Evolutionary conservation across 2,329 filamentous ascomycete species (phyloP).

Genomic region (Amauroascus niger): DNA sequence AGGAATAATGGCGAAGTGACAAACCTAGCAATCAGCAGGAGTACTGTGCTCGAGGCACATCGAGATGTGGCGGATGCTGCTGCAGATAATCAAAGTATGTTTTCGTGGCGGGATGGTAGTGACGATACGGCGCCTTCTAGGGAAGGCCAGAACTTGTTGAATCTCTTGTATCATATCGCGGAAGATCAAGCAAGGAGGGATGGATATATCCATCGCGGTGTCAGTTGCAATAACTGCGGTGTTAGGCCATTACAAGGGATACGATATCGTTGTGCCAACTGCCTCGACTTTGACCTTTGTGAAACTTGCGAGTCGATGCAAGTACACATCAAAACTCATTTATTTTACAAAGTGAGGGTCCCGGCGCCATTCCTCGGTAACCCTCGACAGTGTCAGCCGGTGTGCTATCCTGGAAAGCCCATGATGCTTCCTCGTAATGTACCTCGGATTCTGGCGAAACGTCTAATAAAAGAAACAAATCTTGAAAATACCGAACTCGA

Average conservation of each 20-base stretch:
- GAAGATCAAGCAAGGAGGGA: slow-evolving; percentile 84
- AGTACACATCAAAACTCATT: slow-evolving; percentile 78
- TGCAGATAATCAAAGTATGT: slow-evolving; percentile 37
- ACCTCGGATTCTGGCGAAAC: slow-evolving; percentile 56
- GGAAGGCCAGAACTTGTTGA: slow-evolving; percentile 69
- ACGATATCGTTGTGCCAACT: slow-evolving; percentile 90
- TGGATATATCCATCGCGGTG: slow-evolving; percentile 84
- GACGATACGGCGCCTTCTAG: slow-evolving; percentile 34
- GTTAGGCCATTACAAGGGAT: slow-evolving; percentile 83
- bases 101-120: slow-evolving; percentile 37
- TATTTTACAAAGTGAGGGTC: slow-evolving; percentile 92
- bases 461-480: slow-evolving; percentile 59
- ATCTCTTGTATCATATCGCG: slow-evolving; percentile 79
- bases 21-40: slow-evolving; percentile 23
- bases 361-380: slow-evolving; percentile 74
- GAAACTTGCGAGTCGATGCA: slow-evolving; percentile 69
- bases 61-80: slow-evolving; percentile 30
- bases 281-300: slow-evolving; percentile 90
- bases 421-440: slow-evolving; percentile 58
- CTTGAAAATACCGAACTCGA: slow-evolving; percentile 83
- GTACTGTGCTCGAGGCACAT: slow-evolving; percentile 16
- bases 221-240: slow-evolving; percentile 82
- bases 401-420: slow-evolving; percentile 84
- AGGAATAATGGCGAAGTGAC: slow-evolving; percentile 34
- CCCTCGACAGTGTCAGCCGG: slow-evolving; percentile 66